Conservation (phyloP, 2,329 filamentous ascomycete genomes). For the Talaromyces sp. region DNA sequence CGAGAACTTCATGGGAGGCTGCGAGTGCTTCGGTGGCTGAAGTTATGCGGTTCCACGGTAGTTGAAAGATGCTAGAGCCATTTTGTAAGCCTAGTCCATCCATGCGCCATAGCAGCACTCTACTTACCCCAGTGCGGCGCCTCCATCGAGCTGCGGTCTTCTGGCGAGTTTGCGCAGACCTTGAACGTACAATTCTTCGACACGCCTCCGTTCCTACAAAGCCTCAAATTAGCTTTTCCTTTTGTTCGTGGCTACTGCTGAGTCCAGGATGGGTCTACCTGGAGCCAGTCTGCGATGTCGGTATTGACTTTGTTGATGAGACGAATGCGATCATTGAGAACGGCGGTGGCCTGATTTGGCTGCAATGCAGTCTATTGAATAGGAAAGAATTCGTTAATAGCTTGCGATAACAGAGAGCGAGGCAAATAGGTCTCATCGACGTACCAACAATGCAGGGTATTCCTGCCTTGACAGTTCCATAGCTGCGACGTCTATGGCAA, state of each 20-base stretch:
- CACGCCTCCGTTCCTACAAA: constrained; percentile 77
- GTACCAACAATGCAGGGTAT: constrained; percentile 91
- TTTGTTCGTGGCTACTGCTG: neutral
- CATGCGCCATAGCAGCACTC: neutral
- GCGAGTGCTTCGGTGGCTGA: constrained; percentile 74
- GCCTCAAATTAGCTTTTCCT: neutral
- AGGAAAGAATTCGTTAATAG: constrained; percentile 14
- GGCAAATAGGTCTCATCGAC: constrained; percentile 27
- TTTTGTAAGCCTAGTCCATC: neutral
- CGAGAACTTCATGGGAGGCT: constrained; percentile 73
- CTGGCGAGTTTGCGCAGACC: constrained; percentile 75
- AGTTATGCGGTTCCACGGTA: constrained; percentile 84
- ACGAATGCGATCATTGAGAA: constrained; percentile 81
- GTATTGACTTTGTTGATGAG: constrained; percentile 79
- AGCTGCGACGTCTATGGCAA: constrained; percentile 24
- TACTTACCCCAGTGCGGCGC: constrained; percentile 79
- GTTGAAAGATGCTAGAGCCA: constrained; percentile 69
- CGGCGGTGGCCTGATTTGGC: constrained; percentile 72
- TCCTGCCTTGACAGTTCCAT: constrained; percentile 81
- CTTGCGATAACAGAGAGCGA: constrained; percentile 20
- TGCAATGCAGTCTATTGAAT: constrained; percentile 65
- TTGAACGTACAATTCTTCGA: constrained; percentile 85
- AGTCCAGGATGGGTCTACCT: constrained; percentile 56
- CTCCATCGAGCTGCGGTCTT: constrained; percentile 67
- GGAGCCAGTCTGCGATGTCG: constrained; percentile 94